Evolutionary conservation across 495 filamentous ascomycete genomes (phyloP).

Genomic region (Elasticomyces elasticus): DNA sequence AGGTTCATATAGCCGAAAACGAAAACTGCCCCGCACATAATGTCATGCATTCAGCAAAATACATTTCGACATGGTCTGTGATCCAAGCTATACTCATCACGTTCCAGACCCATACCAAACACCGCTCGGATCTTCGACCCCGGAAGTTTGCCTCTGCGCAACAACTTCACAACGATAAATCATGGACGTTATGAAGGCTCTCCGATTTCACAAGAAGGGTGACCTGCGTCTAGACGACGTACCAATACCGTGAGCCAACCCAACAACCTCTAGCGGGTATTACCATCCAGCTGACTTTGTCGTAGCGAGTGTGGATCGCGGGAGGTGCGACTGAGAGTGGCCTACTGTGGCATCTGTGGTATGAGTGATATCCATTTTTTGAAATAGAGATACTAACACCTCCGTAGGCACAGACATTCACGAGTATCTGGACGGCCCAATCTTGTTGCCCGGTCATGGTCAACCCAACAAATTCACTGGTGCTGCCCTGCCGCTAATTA

Average conservation of each 20-base stretch:
- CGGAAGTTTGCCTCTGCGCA: no score
- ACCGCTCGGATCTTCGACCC: no score
- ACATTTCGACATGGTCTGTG: no score
- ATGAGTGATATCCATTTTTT: background rate
- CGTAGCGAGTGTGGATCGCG: constrained; percentile 1
- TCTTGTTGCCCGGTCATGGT: background rate
- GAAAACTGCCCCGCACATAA: no score
- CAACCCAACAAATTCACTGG: background rate
- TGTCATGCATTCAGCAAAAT: no score
- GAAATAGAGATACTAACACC: background rate
- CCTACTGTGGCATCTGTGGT: constrained; percentile 8
- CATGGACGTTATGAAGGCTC: constrained; percentile 1
- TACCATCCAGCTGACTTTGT: background rate
- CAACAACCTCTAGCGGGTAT: background rate
- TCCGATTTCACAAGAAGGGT: constrained; percentile 1
- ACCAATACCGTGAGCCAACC: background rate
- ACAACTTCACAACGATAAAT: no score
- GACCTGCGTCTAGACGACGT: constrained; percentile 2
- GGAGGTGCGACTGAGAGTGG: constrained; percentile 3
- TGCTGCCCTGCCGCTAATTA: background rate
- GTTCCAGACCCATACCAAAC: no score
- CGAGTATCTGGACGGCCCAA: constrained; percentile 8
- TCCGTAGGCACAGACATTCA: constrained; percentile 1
- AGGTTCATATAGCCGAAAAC: no score
- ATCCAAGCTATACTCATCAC: no score